Base-by-base conservation (phyloP, 2,329 filamentous ascomycete genomes). In the Hypoxylon sp. region DNA sequence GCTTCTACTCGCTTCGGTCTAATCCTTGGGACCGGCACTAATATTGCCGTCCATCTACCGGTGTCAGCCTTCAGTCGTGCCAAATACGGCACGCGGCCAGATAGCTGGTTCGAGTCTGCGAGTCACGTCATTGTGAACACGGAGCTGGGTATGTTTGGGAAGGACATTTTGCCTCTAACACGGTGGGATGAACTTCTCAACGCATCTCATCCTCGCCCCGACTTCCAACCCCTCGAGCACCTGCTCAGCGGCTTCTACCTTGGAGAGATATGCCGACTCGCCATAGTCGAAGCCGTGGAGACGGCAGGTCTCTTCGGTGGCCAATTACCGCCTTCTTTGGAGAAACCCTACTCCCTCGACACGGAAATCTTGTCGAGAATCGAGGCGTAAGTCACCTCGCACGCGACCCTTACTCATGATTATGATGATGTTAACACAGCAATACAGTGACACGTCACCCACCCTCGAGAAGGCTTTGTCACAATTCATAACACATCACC, bases 81-180 rank as follows among this genome's bases (percentile, higher is more conserved):
- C 35, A 87, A 87, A 64, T 86, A 83, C 51, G 83, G 82, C 30
- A 63, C 69, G 17, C 77, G 83, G 6, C 80, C 83, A 0, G 65
- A 70, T 4, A 69, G 68, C 21, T 87, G 84, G 83, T 81, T 82
- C 61, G 73, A 79, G 15, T 72, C 73, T 13, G 83, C 82, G 3
- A 80, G 75, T 48, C 81, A 87, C 59, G 82, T 87, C 48, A 81
- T 88, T 52, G 78, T 88, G 60, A 88, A 88, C 66, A 87, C 83
- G 1, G 84, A 88, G 67, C 68, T 87, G 23, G 80, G 83, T 60
- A 87, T 88, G 83, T 87, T 86, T 63, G 84, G 84, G 9, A 71
- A 76, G 40, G 78, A 72, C 48, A 76, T 85, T 37, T 69, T 87
- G 17, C 83, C 84, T 5, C 60, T 81, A 45, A 87, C 84, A 3